Percentiles rank a stretch among this genome's conserved stretches.
These are phyloP conservation scores for Aureobasidium sp. DNA, from an alignment of 2,329 filamentous ascomycete species.

Conservation along the genomic window DNA sequence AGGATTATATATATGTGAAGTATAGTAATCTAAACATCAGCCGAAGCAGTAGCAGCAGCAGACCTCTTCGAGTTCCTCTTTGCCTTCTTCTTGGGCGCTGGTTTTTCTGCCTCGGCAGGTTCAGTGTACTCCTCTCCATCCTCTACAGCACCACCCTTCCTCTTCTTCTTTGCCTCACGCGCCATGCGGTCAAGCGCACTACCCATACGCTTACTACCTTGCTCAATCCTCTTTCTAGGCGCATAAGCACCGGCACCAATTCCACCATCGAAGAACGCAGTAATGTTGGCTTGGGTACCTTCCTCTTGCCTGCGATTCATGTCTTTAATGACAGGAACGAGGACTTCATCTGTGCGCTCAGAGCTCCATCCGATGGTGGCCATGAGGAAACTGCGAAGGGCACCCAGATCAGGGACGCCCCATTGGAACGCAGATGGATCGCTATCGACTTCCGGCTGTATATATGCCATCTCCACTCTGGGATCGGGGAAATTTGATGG, in stretches of 20 bases:
- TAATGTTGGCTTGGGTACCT: slow-evolving; percentile 94
- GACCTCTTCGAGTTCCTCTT: slow-evolving; percentile 10
- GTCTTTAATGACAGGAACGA: slow-evolving; percentile 89
- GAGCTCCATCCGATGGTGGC: slow-evolving; percentile 84
- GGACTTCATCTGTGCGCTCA: slow-evolving; percentile 87
- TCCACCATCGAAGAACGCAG: slow-evolving; percentile 73
- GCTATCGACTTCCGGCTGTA: slow-evolving; percentile 75
- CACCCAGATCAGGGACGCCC: slow-evolving; percentile 89
- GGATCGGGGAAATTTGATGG: slow-evolving; percentile 69
- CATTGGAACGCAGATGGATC: slow-evolving; percentile 78
- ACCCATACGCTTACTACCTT: slow-evolving; percentile 66
- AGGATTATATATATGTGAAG: background rate
- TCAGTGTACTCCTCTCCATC: slow-evolving; percentile 12
- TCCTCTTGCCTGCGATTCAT: slow-evolving; percentile 85
- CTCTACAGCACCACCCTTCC: slow-evolving; percentile 13
- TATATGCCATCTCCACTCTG: slow-evolving; percentile 74
- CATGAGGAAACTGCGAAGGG: slow-evolving; percentile 77
- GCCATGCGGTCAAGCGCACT: slow-evolving; percentile 63
- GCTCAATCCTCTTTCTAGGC: slow-evolving; percentile 53
- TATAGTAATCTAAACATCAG: background rate
- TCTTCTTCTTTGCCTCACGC: slow-evolving; percentile 38
- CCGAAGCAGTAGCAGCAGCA: slow-evolving; percentile 4
- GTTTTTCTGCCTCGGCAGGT: background rate
- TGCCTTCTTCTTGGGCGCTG: slow-evolving; percentile 5
- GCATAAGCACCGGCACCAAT: slow-evolving; percentile 64